Percentiles rank a stretch among this genome's conserved stretches.
phyloP scores from a whole-genome alignment of 2,329 filamentous ascomycete species.

The Pleomassaria siparia region DNA sequence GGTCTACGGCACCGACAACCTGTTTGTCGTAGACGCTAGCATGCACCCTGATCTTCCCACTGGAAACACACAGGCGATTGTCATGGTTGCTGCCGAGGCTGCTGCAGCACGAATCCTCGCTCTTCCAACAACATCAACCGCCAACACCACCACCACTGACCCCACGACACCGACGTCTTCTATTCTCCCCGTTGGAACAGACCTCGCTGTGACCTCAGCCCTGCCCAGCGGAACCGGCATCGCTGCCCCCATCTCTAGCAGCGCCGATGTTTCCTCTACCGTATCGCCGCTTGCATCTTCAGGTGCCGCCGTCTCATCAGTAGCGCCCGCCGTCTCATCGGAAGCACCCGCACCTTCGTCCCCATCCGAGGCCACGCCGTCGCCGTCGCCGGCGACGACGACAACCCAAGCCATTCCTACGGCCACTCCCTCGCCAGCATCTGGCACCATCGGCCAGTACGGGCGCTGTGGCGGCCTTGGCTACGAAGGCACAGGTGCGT shows the following conservation, averaged over 20 bases:
- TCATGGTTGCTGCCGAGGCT: conserved; percentile 65
- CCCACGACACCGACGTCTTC: neutral
- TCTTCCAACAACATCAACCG: conserved; percentile 20
- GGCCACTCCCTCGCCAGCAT: too few relatives aligned
- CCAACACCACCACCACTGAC: too few relatives aligned
- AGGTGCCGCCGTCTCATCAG: neutral
- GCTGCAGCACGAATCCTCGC: conserved; percentile 57
- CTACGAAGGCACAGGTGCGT: too few relatives aligned
- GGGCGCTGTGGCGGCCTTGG: too few relatives aligned
- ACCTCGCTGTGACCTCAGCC: neutral
- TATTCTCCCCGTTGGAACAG: neutral
- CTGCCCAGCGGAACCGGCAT: conserved; percentile 1
- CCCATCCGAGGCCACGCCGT: neutral
- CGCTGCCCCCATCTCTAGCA: neutral
- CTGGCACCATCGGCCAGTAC: too few relatives aligned
- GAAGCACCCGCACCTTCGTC: neutral
- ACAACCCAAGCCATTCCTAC: too few relatives aligned
- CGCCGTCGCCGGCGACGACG: too few relatives aligned
- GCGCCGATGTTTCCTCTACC: neutral
- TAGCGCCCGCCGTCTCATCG: neutral
- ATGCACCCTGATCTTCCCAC: conserved; percentile 68
- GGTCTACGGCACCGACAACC: conserved; percentile 48
- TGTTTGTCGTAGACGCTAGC: conserved; percentile 50
- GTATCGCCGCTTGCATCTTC: neutral
- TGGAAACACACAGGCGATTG: conserved; percentile 67